phyloP scores from a whole-genome alignment of 208 protist species.

The Crithidia sp. region DNA sequence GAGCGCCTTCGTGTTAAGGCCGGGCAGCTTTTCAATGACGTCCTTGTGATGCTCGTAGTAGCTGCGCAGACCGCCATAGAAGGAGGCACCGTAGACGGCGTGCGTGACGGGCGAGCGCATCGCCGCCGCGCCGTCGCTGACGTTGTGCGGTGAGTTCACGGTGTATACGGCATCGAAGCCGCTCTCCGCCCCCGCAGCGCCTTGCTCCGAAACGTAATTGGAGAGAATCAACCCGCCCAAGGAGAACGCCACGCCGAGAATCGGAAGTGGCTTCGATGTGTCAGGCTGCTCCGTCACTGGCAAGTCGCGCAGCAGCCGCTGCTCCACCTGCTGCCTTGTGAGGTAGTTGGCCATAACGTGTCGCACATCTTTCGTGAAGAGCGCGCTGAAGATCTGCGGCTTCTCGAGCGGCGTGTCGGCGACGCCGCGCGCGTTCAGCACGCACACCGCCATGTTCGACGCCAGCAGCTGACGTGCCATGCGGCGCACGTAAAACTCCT shows the following conservation, averaged over 20 bases:
- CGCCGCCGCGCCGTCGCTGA: conserved; percentile 30
- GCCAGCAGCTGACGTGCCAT: conserved; percentile 38
- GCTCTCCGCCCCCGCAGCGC: conserved; percentile 11
- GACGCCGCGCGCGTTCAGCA: conserved; percentile 72
- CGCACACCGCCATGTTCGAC: conserved; percentile 35
- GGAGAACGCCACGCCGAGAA: conserved; percentile 70
- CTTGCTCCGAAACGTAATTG: conserved; percentile 69
- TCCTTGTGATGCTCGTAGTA: conserved; percentile 59
- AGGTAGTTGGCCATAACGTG: conserved; percentile 48
- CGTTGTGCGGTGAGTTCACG: conserved; percentile 55
- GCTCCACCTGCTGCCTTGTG: conserved; percentile 19
- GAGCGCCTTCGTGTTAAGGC: conserved; percentile 29
- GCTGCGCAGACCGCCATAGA: conserved; percentile 31
- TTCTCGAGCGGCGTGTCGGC: conserved; percentile 56
- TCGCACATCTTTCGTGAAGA: conserved; percentile 69
- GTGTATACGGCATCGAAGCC: conserved; percentile 48
- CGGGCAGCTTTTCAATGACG: conserved; percentile 40
- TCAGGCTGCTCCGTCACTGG: conserved; percentile 3
- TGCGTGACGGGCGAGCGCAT: conserved; percentile 24
- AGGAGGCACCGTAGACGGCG: conserved; percentile 30
- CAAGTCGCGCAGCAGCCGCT: conserved; percentile 13
- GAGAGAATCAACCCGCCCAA: conserved; percentile 66
- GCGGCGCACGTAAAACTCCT: conserved; percentile 57
- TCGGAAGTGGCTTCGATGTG: conserved; percentile 26
- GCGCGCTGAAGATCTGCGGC: conserved; percentile 59